Evolutionary conservation across 257 asterid genomes (phyloP), one percentile per base, ranked within the genome.

Genomic region (Ajuga chamaepitys): DNA sequence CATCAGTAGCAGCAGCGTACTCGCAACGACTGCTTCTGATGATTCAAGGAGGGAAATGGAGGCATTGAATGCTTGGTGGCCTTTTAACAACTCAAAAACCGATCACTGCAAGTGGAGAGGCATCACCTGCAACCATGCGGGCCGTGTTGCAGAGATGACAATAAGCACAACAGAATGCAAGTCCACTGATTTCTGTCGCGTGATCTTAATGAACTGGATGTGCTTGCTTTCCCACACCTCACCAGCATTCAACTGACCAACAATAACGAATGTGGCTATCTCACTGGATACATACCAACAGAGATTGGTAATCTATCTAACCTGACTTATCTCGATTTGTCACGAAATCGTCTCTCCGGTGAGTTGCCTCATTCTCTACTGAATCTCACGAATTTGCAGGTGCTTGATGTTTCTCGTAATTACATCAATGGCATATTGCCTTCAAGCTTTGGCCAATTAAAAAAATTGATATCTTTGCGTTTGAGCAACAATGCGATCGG

Each of bases 81-180:
- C 40, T n/a, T 7, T 8, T 21, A 28, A 1, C 4, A 30, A 58
- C 50, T 12, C 64, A 1, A 47, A 17, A 37, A 16, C 14, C 21
- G 26, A 57, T 32, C 40, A 68, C 9, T 68, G 73, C 73, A 24
- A 58, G 20, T 57, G 73, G 73, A 30, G 3, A 4, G 73, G 66
- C 13, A 34, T 68, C 7, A 45, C 67, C 20, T 68, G 73, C 34
- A 25, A 57, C 12, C 9, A 6, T 4, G 50, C 3, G 4, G 66
- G 67, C 5, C 50, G 13, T 68, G 66, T 68, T 32, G 13, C 18
- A 5, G 30, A 46, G 52, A 55, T 56, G 30, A 25, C 5, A 17
- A n/a, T n/a, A n/a, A n/a, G n/a, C n/a, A 28, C 26, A 5, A 41
- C 7, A 24, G 55, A 3, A 17, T 4, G 32, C 3, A n/a, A n/a